A percentile compares a stretch with the other conserved stretches of the same genome.
phyloP scores from a whole-genome alignment of 345 rosid species.

The Xanthoceras sorbifolium region DNA sequence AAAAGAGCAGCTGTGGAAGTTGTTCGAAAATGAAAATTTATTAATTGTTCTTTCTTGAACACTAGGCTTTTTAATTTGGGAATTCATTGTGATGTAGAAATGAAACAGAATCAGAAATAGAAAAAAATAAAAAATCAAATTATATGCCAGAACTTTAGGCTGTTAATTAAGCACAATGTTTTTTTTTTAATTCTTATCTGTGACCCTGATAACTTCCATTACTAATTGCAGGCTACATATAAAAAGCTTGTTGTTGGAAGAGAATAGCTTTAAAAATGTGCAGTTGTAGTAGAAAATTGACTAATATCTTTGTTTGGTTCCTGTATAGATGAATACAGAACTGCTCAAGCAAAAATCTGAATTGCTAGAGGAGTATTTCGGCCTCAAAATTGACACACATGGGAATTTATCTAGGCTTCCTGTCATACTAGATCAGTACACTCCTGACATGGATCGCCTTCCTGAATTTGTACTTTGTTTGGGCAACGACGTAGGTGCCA shows the following conservation, averaged over 20 bases:
- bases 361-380: constrained; percentile 84
- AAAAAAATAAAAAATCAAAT: background rate
- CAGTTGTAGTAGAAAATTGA: constrained; percentile 9
- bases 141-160: background rate
- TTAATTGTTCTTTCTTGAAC: background rate
- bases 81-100: background rate
- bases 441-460: constrained; percentile 94
- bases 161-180: background rate
- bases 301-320: constrained; percentile 11
- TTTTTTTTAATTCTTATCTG: background rate
- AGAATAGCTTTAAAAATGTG: background rate
- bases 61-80: background rate
- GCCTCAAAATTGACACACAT: constrained; percentile 60
- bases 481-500: constrained; percentile 89
- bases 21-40: background rate
- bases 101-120: background rate
- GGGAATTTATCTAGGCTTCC: constrained; percentile 87
- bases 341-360: constrained; percentile 78
- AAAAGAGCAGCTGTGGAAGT: background rate
- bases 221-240: background rate
- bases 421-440: constrained; percentile 88
- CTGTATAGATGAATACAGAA: constrained; percentile 71
- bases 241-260: background rate
- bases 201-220: background rate
- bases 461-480: constrained; percentile 87